Percentiles rank a stretch among this genome's conserved stretches.
Conservation (phyloP, 192 early-diverging fungal genomes). For the Coemansia sp. region DNA sequence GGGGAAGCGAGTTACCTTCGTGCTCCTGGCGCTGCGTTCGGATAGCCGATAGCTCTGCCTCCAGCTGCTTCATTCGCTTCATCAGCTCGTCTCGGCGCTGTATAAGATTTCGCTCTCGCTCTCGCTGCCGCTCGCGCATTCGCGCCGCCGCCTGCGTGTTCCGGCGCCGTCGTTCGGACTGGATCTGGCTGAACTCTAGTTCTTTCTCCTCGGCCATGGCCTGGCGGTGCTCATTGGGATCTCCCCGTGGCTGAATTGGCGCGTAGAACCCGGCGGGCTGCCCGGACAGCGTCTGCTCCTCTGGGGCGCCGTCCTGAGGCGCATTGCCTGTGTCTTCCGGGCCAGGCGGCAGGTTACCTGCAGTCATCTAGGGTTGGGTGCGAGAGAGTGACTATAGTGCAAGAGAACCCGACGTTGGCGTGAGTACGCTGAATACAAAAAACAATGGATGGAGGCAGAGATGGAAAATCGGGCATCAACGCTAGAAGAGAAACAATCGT, state of each 20-base stretch:
- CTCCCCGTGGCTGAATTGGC: conserved; percentile 42
- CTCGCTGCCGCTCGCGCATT: conserved; percentile 47
- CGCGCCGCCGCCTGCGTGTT: conserved; percentile 46
- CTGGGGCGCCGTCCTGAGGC: not conserved
- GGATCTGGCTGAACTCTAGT: conserved; percentile 23
- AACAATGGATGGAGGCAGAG: not conserved
- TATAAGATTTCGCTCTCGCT: conserved; percentile 30
- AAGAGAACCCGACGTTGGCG: not conserved
- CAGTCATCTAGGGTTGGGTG: not conserved
- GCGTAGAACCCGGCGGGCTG: conserved; percentile 10
- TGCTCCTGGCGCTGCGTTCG: conserved; percentile 29
- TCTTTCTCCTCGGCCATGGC: conserved; percentile 44
- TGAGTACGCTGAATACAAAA: not conserved
- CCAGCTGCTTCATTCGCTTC: conserved; percentile 22
- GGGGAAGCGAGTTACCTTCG: conserved; percentile 26
- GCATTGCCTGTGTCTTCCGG: not conserved
- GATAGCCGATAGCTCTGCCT: conserved; percentile 28
- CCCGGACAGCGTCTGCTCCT: conserved; percentile 1
- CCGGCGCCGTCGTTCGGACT: conserved; percentile 22
- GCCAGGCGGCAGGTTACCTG: not conserved
- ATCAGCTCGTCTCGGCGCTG: conserved; percentile 24
- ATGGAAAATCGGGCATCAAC: not conserved
- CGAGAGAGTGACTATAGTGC: not conserved
- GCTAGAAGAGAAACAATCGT: not conserved
- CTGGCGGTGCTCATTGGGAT: conserved; percentile 47